phyloP scores from a whole-genome alignment of 768 basidiomycete genomes.

The Chalciporus chontae region DNA sequence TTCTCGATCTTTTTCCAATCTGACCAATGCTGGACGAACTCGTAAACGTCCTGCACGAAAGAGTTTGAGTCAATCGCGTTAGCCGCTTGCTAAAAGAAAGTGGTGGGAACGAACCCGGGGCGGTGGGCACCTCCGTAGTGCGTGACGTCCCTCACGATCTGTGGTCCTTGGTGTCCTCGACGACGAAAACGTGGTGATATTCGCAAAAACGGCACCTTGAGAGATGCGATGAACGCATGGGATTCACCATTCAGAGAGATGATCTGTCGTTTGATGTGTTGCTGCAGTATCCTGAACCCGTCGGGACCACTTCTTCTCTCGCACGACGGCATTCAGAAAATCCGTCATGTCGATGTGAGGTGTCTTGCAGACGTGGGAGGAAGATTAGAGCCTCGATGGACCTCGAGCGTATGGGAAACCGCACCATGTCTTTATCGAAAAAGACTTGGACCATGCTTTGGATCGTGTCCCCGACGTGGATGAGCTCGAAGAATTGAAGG shows the following conservation, averaged over 20 bases:
- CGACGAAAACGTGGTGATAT: constrained; percentile 92
- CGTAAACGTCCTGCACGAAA: constrained; percentile 75
- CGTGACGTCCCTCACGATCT: no score
- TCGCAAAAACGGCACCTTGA: constrained; percentile 66
- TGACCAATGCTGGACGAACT: constrained; percentile 89
- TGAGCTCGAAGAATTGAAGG: constrained; percentile 95
- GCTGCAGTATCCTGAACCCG: constrained; percentile 88
- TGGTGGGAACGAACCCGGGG: no score
- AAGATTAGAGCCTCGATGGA: no score
- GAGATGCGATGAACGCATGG: constrained; percentile 79
- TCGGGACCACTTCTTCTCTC: constrained; percentile 97
- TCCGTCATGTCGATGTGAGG: constrained; percentile 90
- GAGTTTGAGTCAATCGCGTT: neutral
- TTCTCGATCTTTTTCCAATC: constrained; percentile 99
- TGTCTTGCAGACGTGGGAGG: constrained; percentile 41
- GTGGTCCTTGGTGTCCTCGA: constrained; percentile 93
- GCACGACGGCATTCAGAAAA: constrained; percentile 87
- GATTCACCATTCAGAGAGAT: constrained; percentile 93
- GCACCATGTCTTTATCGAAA: constrained; percentile 91
- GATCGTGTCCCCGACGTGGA: constrained; percentile 95
- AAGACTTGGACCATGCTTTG: constrained; percentile 98
- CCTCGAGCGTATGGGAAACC: constrained; percentile 17
- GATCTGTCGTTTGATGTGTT: constrained; percentile 96
- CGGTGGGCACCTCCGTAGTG: constrained; percentile 80
- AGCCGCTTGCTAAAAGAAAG: neutral